A percentile compares a stretch with the other conserved stretches of the same genome.
Conservation (phyloP, 805 yeast genomes). For the Debaryomyces maramus region DNA sequence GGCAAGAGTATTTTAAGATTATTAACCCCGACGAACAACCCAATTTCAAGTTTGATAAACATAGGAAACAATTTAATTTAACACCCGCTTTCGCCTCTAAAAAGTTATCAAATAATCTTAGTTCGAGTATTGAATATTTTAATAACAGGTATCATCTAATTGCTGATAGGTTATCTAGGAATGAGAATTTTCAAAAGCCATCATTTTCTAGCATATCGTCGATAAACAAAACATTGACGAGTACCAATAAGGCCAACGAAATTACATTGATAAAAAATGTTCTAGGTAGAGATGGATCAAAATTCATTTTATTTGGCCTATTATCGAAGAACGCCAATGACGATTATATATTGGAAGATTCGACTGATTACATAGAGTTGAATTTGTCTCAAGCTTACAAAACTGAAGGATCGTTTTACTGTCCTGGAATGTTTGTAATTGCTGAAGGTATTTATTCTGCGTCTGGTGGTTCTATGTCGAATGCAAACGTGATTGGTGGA, state of each 20-base stretch:
- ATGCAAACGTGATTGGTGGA: slow-evolving; percentile 35
- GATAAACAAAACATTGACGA: slow-evolving; percentile 26
- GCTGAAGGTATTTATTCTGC: slow-evolving; percentile 85
- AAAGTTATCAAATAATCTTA: slow-evolving; percentile 16
- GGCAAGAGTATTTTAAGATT: slow-evolving; percentile 72
- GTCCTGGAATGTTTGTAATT: slow-evolving; percentile 73
- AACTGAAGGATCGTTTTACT: slow-evolving; percentile 63
- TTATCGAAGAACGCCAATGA: slow-evolving; percentile 64
- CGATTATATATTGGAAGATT: slow-evolving; percentile 76
- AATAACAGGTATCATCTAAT: slow-evolving; percentile 59
- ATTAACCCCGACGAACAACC: slow-evolving; percentile 69
- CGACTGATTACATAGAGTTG: slow-evolving; percentile 69
- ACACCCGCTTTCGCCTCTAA: slow-evolving; percentile 6
- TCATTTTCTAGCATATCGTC: slow-evolving; percentile 45
- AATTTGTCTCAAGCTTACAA: slow-evolving; percentile 63
- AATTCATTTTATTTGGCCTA: slow-evolving; percentile 78
- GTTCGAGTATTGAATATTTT: slow-evolving; percentile 40
- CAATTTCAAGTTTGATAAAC: slow-evolving; percentile 57
- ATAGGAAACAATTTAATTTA: slow-evolving; percentile 60
- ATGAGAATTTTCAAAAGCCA: slow-evolving; percentile 67
- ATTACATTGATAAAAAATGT: slow-evolving; percentile 80
- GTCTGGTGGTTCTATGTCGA: slow-evolving; percentile 46
- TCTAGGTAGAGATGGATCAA: slow-evolving; percentile 77
- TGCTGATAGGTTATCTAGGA: slow-evolving; percentile 70
- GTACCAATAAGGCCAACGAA: slow-evolving; percentile 20